Conservation (phyloP, 1,284 basidiomycete species). For the Coriolopsis trogii region DNA sequence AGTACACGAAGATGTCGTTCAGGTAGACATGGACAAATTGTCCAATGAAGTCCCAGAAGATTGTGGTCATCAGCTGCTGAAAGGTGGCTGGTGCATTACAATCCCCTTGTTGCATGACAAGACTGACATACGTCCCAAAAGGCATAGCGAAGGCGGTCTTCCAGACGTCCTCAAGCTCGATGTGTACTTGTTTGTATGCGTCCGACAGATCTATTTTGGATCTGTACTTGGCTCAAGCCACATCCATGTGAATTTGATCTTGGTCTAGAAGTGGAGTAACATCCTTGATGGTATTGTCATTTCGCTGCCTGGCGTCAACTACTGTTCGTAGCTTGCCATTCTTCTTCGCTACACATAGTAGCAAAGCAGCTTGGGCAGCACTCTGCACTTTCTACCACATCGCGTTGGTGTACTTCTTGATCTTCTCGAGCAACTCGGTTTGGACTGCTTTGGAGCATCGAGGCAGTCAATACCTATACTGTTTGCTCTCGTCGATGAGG, state of each 20-base stretch:
- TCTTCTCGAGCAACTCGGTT: constrained; percentile 25
- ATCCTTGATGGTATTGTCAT: constrained; percentile 35
- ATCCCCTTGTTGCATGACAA: constrained; percentile 33
- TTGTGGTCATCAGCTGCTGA: constrained; percentile 35
- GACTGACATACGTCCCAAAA: constrained; percentile 29
- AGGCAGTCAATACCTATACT: constrained; percentile 27
- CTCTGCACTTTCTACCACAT: constrained; percentile 28
- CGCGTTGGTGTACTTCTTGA: constrained; percentile 23
- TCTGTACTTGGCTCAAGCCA: constrained; percentile 24
- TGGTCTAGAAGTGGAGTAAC: constrained; percentile 37
- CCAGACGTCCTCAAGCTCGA: constrained; percentile 24
- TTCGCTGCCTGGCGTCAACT: constrained; percentile 26
- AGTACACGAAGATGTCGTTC: constrained; percentile 37
- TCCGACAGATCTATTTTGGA: constrained; percentile 36
- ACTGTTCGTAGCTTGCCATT: constrained; percentile 27
- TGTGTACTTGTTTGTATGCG: constrained; percentile 32
- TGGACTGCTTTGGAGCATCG: constrained; percentile 23
- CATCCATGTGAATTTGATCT: constrained; percentile 31
- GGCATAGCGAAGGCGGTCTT: constrained; percentile 31
- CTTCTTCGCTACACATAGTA: constrained; percentile 29
- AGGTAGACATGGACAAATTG: constrained; percentile 36
- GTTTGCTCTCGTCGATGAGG: constrained; percentile 27
- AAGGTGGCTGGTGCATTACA: constrained; percentile 36
- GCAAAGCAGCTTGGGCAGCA: constrained; percentile 21
- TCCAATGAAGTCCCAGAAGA: constrained; percentile 35